Conservation (phyloP, 2,329 filamentous ascomycete genomes). For the Epichloe scottii region DNA sequence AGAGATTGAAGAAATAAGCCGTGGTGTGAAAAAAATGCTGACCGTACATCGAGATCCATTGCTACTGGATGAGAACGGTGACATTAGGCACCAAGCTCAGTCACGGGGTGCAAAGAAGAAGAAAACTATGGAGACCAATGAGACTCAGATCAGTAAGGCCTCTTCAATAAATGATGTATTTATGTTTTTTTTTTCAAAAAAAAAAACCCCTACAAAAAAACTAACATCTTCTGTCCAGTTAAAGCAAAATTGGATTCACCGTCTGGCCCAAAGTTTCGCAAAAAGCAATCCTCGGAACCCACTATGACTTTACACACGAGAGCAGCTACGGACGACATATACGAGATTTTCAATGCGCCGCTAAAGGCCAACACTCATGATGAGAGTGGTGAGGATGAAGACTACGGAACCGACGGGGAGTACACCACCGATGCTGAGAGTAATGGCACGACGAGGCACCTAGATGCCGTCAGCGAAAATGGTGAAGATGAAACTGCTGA, state of each 20-base stretch:
- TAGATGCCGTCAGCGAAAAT: conserved; percentile 30
- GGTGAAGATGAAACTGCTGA: conserved; percentile 39
- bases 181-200: background rate
- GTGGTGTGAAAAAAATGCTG: conserved; percentile 24
- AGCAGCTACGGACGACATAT: conserved; percentile 93
- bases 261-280: conserved; percentile 68
- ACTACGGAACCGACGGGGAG: conserved; percentile 59
- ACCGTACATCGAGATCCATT: conserved; percentile 30
- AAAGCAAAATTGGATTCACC: conserved; percentile 90
- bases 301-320: conserved; percentile 97
- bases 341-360: conserved; percentile 91
- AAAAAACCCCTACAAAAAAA: background rate
- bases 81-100: conserved; percentile 31
- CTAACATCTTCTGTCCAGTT: conserved; percentile 46
- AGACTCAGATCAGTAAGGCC: conserved; percentile 76
- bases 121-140: conserved; percentile 74
- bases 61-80: conserved; percentile 48
- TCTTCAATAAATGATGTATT: background rate
- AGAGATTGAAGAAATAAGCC: conserved; percentile 20
- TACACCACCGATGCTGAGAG: conserved; percentile 83
- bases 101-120: conserved; percentile 49
- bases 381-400: conserved; percentile 46
- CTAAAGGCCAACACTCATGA: conserved; percentile 20
- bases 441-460: conserved; percentile 62
- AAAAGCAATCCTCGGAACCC: conserved; percentile 65